Evolutionary conservation across 1,284 basidiomycete species (phyloP).

Genomic region (Trichosporon coremiiforme): DNA sequence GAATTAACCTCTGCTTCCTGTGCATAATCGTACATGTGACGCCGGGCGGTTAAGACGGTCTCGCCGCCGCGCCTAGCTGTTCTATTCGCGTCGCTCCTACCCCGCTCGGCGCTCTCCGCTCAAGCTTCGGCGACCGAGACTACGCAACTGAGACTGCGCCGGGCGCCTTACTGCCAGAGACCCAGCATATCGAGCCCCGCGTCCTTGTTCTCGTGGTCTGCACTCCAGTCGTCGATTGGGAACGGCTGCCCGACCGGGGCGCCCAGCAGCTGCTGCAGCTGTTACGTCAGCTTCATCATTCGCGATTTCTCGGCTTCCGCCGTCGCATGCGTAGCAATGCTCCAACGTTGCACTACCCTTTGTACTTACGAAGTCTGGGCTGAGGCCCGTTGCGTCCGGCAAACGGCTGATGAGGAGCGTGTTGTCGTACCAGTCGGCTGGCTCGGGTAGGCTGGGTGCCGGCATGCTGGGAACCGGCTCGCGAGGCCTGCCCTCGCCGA

Average conservation of each 20-base stretch:
- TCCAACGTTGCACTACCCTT: background rate
- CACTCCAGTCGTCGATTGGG: slow-evolving; percentile 15
- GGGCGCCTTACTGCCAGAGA: background rate
- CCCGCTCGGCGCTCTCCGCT: background rate
- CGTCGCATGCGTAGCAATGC: background rate
- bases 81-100: background rate
- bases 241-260: slow-evolving; percentile 22
- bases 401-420: background rate
- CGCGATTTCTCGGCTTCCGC: background rate
- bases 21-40: background rate
- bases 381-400: background rate
- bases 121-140: background rate
- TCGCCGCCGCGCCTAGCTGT: background rate
- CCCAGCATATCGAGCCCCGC: slow-evolving; percentile 9
- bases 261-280: slow-evolving; percentile 22
- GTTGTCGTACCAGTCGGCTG: background rate
- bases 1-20: background rate
- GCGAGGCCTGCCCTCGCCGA: slow-evolving; percentile 15
- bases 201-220: slow-evolving; percentile 1
- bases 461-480: background rate
- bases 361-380: background rate
- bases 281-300: background rate
- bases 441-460: background rate
- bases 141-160: background rate
- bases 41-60: background rate